These are phyloP conservation scores for Priceomyces carsonii DNA, from an alignment of 805 yeast genomes.

Conservation along the genomic window DNA sequence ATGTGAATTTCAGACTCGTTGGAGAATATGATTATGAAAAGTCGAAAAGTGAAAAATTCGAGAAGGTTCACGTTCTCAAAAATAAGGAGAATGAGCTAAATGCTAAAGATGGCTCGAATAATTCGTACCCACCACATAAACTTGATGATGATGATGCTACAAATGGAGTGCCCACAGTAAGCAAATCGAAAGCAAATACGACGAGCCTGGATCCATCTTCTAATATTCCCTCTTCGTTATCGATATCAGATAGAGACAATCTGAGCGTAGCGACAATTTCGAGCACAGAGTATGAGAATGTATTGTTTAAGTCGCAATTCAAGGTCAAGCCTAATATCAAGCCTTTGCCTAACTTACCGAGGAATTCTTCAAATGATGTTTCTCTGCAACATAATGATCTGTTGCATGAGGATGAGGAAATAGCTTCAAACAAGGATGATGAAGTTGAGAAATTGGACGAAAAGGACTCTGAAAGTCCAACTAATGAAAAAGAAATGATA, in stretches of 20 bases:
- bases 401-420: neutral
- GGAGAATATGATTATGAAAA: slow-evolving; percentile 67
- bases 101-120: too few relatives aligned
- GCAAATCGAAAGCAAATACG: too few relatives aligned
- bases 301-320: slow-evolving; percentile 39
- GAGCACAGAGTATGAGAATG: slow-evolving; percentile 39
- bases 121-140: too few relatives aligned
- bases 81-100: too few relatives aligned
- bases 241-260: slow-evolving; percentile 17
- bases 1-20: slow-evolving; percentile 58
- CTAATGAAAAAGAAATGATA: neutral
- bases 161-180: too few relatives aligned
- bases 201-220: too few relatives aligned
- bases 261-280: slow-evolving; percentile 34
- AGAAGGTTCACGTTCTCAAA: slow-evolving; percentile 43
- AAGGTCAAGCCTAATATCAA: slow-evolving; percentile 10
- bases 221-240: neutral
- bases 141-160: neutral
- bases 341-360: slow-evolving; percentile 22
- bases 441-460: neutral
- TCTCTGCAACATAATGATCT: slow-evolving; percentile 1
- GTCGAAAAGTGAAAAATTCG: slow-evolving; percentile 43
- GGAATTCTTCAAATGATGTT: neutral
- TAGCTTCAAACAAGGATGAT: neutral
- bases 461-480: slow-evolving; percentile 1